These are phyloP conservation scores for Trametes gibbosa DNA, from an alignment of 768 basidiomycete genomes.

Conservation along the genomic window DNA sequence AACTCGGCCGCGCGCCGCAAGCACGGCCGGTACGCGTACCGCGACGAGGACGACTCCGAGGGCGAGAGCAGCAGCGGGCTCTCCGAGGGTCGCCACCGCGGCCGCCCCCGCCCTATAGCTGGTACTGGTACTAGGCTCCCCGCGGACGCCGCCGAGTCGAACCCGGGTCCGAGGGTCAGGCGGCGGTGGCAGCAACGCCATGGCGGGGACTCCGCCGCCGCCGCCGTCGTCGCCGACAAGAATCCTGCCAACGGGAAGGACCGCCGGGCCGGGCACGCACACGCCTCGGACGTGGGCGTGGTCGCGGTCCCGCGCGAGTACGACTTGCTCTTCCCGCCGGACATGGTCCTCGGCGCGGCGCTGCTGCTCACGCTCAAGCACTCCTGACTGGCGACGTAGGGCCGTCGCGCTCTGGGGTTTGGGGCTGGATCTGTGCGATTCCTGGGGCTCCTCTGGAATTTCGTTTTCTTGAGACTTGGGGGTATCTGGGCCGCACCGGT, in stretches of 20 bases:
- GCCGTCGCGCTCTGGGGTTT: neutral
- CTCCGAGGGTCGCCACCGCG: neutral
- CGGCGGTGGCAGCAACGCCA: neutral
- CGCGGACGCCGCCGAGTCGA: neutral
- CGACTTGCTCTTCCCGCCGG: conserved; percentile 24
- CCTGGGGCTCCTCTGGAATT: too few species aligned
- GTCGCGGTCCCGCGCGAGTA: conserved; percentile 23
- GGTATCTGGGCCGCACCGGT: too few species aligned
- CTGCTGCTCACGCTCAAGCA: conserved; percentile 30
- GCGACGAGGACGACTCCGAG: conserved; percentile 21
- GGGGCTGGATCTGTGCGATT: too few species aligned
- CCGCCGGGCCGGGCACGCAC: too few species aligned
- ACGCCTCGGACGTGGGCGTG: neutral
- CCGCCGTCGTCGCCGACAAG: too few species aligned
- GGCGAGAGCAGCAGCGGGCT: conserved; percentile 9
- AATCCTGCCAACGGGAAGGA: too few species aligned
- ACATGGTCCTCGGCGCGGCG: conserved; percentile 30
- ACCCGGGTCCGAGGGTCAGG: neutral
- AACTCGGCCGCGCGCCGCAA: conserved; percentile 38
- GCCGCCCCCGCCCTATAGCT: too few species aligned
- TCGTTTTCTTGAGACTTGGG: too few species aligned
- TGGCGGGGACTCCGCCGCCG: too few species aligned
- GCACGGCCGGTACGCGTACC: conserved; percentile 13
- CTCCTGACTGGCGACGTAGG: conserved; percentile 1
- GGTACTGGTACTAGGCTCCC: too few species aligned